Evolutionary conservation across 495 filamentous ascomycete genomes (phyloP).

Genomic region (Podospora australis): DNA sequence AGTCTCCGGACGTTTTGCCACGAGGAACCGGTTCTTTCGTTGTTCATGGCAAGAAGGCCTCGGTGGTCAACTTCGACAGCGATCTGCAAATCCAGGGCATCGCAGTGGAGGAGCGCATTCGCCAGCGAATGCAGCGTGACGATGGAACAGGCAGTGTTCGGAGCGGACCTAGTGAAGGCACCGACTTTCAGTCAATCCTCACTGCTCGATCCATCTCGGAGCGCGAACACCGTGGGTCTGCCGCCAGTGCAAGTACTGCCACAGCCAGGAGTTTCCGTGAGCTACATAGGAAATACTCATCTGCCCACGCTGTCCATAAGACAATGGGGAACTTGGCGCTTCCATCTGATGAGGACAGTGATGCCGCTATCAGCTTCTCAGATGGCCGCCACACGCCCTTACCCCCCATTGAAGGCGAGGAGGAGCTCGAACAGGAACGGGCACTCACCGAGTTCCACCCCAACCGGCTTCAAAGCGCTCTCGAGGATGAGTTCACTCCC

Average conservation of each 20-base stretch:
- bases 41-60: constrained; percentile 96
- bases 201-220: constrained; percentile 22
- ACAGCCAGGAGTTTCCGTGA: constrained; percentile 51
- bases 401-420: constrained; percentile 43
- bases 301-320: constrained; percentile 32
- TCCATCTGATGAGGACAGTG: constrained; percentile 50
- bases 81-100: constrained; percentile 87
- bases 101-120: constrained; percentile 68
- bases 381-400: constrained; percentile 50
- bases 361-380: constrained; percentile 49
- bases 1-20: constrained; percentile 58
- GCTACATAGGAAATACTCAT: constrained; percentile 45
- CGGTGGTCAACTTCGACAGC: constrained; percentile 85
- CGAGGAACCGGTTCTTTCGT: constrained; percentile 84
- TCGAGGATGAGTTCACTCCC: constrained; percentile 16
- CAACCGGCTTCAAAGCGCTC: constrained; percentile 7
- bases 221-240: constrained; percentile 43
- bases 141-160: constrained; percentile 23
- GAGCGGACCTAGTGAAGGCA: constrained; percentile 6
- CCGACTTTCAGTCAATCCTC: constrained; percentile 29
- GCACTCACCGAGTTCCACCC: neutral
- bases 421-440: constrained; percentile 11
- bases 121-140: constrained; percentile 37
- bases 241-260: constrained; percentile 49
- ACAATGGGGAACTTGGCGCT: constrained; percentile 27